Evolutionary conservation across 176 grass and related monocot genomes (phyloP).

Genomic region (Triticum monococcum): DNA sequence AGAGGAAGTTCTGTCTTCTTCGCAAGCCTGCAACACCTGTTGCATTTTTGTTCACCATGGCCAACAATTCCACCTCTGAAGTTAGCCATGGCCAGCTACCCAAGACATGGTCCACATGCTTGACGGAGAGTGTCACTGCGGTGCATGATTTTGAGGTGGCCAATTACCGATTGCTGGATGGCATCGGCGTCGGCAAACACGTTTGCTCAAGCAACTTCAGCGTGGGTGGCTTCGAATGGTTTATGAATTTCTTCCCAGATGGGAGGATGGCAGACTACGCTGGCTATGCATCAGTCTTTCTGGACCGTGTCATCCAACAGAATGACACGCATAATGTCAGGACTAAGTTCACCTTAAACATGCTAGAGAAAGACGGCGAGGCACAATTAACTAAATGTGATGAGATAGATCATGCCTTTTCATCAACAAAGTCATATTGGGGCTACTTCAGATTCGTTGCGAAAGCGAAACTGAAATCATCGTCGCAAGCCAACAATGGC

Average conservation of each 20-base stretch:
- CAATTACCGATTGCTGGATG: background rate
- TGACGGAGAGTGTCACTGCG: background rate
- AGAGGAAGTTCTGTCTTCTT: background rate
- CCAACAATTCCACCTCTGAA: background rate
- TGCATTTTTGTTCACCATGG: background rate
- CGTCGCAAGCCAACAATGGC: too few species aligned
- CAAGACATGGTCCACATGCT: background rate
- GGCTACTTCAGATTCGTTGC: background rate
- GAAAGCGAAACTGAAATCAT: background rate
- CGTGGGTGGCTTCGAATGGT: background rate
- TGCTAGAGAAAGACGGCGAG: background rate
- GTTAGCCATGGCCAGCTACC: background rate
- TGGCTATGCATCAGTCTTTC: background rate
- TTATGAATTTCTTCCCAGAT: background rate
- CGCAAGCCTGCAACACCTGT: background rate
- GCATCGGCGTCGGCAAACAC: background rate
- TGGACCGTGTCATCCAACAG: background rate
- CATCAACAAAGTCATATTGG: background rate
- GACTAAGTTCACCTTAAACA: background rate
- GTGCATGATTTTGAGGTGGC: background rate
- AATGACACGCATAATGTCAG: background rate
- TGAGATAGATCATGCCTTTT: background rate
- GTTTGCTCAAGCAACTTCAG: background rate
- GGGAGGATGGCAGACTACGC: background rate
- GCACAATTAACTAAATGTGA: background rate